phyloP scores from a whole-genome alignment of 2,329 filamentous ascomycete genomes.

The Tolypocladium capitatum region DNA sequence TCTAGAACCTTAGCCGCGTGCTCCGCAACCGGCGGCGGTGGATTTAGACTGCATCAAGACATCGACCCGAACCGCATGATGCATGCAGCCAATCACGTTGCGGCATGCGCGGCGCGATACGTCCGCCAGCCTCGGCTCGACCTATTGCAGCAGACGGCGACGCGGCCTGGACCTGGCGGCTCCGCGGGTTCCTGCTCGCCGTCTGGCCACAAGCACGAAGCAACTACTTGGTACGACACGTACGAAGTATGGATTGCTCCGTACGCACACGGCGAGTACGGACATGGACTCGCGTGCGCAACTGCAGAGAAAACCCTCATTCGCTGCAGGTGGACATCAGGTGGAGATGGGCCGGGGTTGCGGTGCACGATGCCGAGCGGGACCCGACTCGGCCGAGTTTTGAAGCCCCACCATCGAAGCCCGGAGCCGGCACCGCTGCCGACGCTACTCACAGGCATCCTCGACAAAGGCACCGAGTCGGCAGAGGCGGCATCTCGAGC shows the following conservation, averaged over 20 bases:
- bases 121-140: background rate
- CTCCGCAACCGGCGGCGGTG: no score
- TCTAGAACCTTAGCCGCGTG: background rate
- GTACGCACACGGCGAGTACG: no score
- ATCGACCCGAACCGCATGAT: background rate
- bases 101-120: no score
- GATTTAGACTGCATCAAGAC: no score
- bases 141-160: background rate
- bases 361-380: background rate
- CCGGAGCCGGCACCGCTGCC: background rate
- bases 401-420: background rate
- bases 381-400: background rate
- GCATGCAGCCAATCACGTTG: no score
- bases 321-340: no score
- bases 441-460: no score
- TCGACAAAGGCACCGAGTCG: background rate
- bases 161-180: background rate
- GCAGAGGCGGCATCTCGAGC: background rate
- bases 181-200: background rate
- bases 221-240: no score
- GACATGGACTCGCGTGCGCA: no score
- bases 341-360: background rate
- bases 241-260: no score
- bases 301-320: no score
- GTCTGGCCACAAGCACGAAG: no score